Evolutionary conservation across 352 stramenopile species (phyloP).

Genomic region (Thalassiosira oceanica): DNA sequence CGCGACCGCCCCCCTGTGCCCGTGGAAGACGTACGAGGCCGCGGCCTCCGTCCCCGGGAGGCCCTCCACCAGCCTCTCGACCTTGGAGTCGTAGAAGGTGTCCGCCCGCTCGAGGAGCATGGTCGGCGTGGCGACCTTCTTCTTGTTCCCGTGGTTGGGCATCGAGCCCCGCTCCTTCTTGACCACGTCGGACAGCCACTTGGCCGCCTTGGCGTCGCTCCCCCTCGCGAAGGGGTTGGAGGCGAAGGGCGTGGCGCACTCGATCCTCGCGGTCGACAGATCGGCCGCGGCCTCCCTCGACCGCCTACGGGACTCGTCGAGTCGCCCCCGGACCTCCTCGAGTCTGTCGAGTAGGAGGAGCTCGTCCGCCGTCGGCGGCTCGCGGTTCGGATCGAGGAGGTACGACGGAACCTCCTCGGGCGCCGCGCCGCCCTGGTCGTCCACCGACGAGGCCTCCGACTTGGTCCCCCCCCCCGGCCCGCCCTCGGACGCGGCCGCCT

Average conservation of each 20-base stretch:
- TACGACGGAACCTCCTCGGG: slow-evolving; percentile 8
- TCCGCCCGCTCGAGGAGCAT: slow-evolving; percentile 75
- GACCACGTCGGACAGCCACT: slow-evolving; percentile 65
- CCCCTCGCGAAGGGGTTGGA: slow-evolving; percentile 72
- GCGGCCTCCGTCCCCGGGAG: slow-evolving; percentile 74
- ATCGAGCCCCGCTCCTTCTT: slow-evolving; percentile 78
- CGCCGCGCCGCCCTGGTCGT: slow-evolving; percentile 13
- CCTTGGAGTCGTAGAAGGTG: slow-evolving; percentile 75
- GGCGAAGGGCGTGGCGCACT: slow-evolving; percentile 60
- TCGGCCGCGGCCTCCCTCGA: slow-evolving; percentile 45
- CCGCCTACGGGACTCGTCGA: slow-evolving; percentile 42
- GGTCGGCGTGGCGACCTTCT: slow-evolving; percentile 73
- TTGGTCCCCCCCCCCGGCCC: no score
- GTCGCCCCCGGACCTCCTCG: slow-evolving; percentile 39
- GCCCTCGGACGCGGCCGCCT: slow-evolving; percentile 6
- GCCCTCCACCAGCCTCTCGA: slow-evolving; percentile 75
- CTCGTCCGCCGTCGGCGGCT: slow-evolving; percentile 46
- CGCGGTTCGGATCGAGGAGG: slow-evolving; percentile 11
- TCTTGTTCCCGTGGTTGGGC: slow-evolving; percentile 76
- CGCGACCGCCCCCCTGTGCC: slow-evolving; percentile 30
- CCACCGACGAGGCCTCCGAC: slow-evolving; percentile 2
- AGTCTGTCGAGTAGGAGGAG: slow-evolving; percentile 53
- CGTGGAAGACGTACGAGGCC: slow-evolving; percentile 66
- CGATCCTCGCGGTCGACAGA: slow-evolving; percentile 66
- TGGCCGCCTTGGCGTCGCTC: slow-evolving; percentile 37